Base-by-base conservation (phyloP, 768 basidiomycete genomes). In the Suillus luteus region DNA sequence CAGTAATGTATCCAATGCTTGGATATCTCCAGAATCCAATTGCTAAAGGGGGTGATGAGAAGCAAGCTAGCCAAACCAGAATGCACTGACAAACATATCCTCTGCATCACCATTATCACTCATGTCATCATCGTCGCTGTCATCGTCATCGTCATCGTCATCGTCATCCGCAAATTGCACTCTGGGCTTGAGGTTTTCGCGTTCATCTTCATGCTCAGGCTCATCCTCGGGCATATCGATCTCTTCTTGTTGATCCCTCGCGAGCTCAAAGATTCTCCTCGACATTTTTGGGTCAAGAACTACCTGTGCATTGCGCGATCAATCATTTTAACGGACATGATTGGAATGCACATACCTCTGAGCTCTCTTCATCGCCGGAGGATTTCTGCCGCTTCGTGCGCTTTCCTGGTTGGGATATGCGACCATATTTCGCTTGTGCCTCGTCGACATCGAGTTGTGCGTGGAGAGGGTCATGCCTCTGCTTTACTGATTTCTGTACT, bases 221-320 rank as follows among this genome's bases (percentile, higher is more conserved):
- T 66, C 58, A 38, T 85, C 83, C 1, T 87, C 85, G 19, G 80
- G 79, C 68, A 86, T 82, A 61, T 86, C 87, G 4, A 96, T 76
- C 72, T 98, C 95, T 73, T 94, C 90, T 77, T 98, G 95, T 76
- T 99, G 96, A 69, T 92, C 90, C 72, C 86, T 84, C 17, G 96
- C 96, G 62, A 99, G 86, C 74, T 95, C 91, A 68, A 99, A 90
- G 57, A 99, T 97, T 69, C 87, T 89, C 64, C 83, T 82, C 0
- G 95, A 96, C 7, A 89, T 90, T 76, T 90, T 93, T 3, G 89
- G 83, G 72, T 95, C 92, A 65, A 95, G 74, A 22, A 87, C 85
- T 51, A 79, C 81, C 93, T 96, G 67, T 57, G 22, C 3, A 43
- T 14, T 14, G 33, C 41, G 62, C 33, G 33, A 61, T 62, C 46